Evolutionary conservation across 2,329 filamentous ascomycete species (phyloP).

Genomic region (Phoma sp.): DNA sequence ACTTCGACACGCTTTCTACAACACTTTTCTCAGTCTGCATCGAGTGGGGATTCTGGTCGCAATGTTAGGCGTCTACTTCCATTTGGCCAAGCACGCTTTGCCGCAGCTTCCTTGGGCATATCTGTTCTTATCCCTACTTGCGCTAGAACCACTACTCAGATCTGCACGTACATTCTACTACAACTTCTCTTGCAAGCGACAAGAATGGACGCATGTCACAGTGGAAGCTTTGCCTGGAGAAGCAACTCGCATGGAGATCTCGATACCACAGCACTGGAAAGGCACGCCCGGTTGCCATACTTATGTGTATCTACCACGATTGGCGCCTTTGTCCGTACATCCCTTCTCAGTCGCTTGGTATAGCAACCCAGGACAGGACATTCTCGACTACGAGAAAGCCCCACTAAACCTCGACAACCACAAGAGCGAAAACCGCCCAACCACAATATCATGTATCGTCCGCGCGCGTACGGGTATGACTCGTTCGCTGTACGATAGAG

Average conservation of each 20-base stretch:
- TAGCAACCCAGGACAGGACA: constrained; percentile 56
- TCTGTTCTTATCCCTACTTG: constrained; percentile 66
- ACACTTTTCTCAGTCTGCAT: constrained; percentile 74
- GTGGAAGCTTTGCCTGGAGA: constrained; percentile 76
- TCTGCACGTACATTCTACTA: constrained; percentile 64
- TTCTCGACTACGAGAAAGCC: constrained; percentile 7
- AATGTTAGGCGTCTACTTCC: constrained; percentile 69
- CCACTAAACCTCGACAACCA: constrained; percentile 46
- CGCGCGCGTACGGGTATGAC: constrained; percentile 87
- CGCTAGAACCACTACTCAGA: constrained; percentile 63
- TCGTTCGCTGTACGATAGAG: constrained; percentile 73
- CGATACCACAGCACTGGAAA: constrained; percentile 71
- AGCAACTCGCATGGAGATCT: constrained; percentile 71
- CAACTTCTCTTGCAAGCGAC: constrained; percentile 69
- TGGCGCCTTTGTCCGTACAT: constrained; percentile 73
- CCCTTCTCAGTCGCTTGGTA: constrained; percentile 79
- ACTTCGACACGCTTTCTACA: constrained; percentile 77
- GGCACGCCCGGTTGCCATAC: constrained; percentile 75
- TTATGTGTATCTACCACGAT: constrained; percentile 73
- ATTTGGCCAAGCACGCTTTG: constrained; percentile 60
- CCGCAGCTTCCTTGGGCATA: constrained; percentile 65
- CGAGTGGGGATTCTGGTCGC: constrained; percentile 65
- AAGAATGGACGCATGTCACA: constrained; percentile 56
- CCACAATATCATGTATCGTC: constrained; percentile 69
- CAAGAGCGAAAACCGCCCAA: constrained; percentile 52